Percentiles rank a stretch among this genome's conserved stretches.
phyloP scores from a whole-genome alignment of 2,329 filamentous ascomycete species.

The Penicillium sp. region DNA sequence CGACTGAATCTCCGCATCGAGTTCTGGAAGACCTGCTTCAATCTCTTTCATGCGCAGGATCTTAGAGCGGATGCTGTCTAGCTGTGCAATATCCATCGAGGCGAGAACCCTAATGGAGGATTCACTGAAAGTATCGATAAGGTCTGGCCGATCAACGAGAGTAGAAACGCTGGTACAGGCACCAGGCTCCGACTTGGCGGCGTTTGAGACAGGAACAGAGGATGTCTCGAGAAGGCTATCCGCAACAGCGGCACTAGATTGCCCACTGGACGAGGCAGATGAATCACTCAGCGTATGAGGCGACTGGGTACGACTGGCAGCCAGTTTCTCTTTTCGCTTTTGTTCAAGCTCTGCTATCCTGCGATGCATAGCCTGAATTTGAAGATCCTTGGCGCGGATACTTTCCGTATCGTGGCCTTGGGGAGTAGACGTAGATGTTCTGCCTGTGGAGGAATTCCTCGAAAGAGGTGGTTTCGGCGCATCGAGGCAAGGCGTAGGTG shows the following conservation, averaged over 20 bases:
- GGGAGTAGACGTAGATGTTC: conserved; percentile 40
- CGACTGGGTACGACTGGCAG: conserved; percentile 42
- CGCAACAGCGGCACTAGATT: conserved; percentile 14
- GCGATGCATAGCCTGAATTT: conserved; percentile 52
- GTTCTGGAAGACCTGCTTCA: conserved; percentile 50
- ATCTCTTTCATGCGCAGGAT: conserved; percentile 52
- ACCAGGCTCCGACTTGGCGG: neutral
- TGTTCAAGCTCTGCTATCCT: conserved; percentile 56
- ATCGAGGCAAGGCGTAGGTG: conserved; percentile 44
- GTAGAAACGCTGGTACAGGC: neutral
- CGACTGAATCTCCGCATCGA: conserved; percentile 51
- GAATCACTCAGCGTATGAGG: conserved; percentile 33
- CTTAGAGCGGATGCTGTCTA: conserved; percentile 42
- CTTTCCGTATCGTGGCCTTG: conserved; percentile 43
- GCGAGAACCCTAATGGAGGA: conserved; percentile 22
- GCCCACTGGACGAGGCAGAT: conserved; percentile 20
- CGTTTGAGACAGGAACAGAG: neutral
- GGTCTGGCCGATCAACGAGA: conserved; percentile 6
- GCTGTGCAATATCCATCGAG: conserved; percentile 25
- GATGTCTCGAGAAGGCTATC: conserved; percentile 6
- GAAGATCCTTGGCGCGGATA: conserved; percentile 52
- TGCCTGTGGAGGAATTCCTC: conserved; percentile 44
- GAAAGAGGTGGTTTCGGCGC: conserved; percentile 47
- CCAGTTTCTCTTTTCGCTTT: conserved; percentile 47
- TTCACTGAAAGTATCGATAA: conserved; percentile 18